phyloP scores from a whole-genome alignment of 371 early-diverging fungal species.

The Mucor mucedo region DNA sequence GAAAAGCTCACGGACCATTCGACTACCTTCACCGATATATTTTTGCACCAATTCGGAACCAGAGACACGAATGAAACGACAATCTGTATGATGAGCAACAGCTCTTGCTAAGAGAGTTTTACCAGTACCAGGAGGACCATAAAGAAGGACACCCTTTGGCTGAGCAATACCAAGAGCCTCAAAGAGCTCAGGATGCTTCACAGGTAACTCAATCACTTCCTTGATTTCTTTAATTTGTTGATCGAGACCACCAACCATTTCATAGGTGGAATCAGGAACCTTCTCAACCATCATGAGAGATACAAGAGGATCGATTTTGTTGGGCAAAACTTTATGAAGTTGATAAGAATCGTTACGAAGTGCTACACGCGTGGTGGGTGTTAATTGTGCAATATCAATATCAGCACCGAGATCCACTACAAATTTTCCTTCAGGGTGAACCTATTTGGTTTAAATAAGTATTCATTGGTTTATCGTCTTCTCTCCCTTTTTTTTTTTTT shows the following conservation, averaged over 20 bases:
- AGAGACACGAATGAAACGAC: slow-evolving; percentile 99
- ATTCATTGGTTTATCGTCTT: background rate
- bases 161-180: slow-evolving; percentile 53
- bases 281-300: slow-evolving; percentile 99
- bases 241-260: slow-evolving; percentile 99
- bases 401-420: slow-evolving; percentile 94
- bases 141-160: slow-evolving; percentile 95
- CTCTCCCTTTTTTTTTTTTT: background rate
- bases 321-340: slow-evolving; percentile 99
- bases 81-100: slow-evolving; percentile 99
- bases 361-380: slow-evolving; percentile 97
- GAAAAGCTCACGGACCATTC: slow-evolving; percentile 99
- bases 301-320: slow-evolving; percentile 99
- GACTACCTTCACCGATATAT: slow-evolving; percentile 98
- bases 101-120: slow-evolving; percentile 99
- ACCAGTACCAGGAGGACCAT: slow-evolving; percentile 99
- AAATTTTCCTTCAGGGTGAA: slow-evolving; percentile 99
- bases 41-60: slow-evolving; percentile 99
- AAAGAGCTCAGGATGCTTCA: slow-evolving; percentile 80
- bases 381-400: slow-evolving; percentile 92
- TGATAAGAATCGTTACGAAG: slow-evolving; percentile 98
- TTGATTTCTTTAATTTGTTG: slow-evolving; percentile 99
- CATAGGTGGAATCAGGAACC: slow-evolving; percentile 99
- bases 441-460: slow-evolving; percentile 38
- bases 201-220: slow-evolving; percentile 99